These are phyloP conservation scores for Phytopythium vexans DNA, from an alignment of 352 stramenopile genomes.

Conservation along the genomic window DNA sequence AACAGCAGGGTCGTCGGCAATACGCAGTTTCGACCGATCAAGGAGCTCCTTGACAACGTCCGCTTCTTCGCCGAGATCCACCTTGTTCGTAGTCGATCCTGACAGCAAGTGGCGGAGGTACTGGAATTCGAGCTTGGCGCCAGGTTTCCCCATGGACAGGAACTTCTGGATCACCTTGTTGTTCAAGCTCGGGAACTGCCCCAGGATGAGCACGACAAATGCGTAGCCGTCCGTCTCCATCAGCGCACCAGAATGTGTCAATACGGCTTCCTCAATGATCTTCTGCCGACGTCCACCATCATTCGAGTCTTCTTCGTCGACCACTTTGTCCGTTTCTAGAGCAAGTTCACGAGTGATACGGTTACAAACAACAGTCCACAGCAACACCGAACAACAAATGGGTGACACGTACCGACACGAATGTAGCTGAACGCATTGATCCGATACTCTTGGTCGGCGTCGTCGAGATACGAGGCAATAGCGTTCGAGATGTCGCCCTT, in stretches of 20 bases:
- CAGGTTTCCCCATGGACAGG: conserved; percentile 73
- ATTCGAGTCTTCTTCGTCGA: conserved; percentile 36
- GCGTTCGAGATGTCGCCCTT: conserved; percentile 65
- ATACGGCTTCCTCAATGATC: conserved; percentile 74
- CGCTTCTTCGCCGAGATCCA: conserved; percentile 51
- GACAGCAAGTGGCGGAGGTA: conserved; percentile 81
- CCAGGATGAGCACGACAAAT: conserved; percentile 85
- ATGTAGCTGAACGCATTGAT: conserved; percentile 87
- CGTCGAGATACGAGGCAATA: conserved; percentile 78
- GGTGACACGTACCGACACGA: conserved; percentile 39
- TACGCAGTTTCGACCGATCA: conserved; percentile 75
- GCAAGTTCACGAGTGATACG: not conserved
- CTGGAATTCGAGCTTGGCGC: conserved; percentile 73
- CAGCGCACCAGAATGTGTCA: conserved; percentile 69
- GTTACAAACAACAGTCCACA: not conserved
- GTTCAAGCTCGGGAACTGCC: conserved; percentile 84
- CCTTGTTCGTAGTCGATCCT: conserved; percentile 39
- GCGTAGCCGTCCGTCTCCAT: conserved; percentile 88
- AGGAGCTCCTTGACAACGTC: conserved; percentile 80
- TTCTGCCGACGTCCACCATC: conserved; percentile 45
- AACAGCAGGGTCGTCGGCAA: conserved; percentile 76
- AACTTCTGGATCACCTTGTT: conserved; percentile 86
- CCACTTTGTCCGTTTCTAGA: conserved; percentile 37
- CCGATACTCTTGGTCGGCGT: conserved; percentile 77
- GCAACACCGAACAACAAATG: conserved; percentile 1